These are phyloP conservation scores for Linnemannia elongata DNA, from an alignment of 192 early-diverging fungal genomes.

Conservation along the genomic window DNA sequence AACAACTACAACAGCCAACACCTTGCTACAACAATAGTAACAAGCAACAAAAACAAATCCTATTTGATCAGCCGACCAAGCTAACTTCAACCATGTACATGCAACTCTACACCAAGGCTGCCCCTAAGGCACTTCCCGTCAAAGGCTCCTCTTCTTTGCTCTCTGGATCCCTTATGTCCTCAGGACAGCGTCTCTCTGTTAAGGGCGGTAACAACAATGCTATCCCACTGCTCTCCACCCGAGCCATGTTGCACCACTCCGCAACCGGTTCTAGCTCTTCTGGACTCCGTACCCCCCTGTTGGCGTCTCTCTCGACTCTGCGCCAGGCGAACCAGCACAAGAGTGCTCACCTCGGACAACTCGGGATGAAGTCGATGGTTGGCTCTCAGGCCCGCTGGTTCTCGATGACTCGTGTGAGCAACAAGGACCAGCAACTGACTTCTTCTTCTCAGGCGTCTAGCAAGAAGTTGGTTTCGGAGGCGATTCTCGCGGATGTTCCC, in stretches of 20 bases:
- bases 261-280: background rate
- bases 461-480: conserved; percentile 60
- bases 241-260: conserved; percentile 48
- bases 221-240: conserved; percentile 33
- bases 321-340: conserved; percentile 29
- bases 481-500: conserved; percentile 62
- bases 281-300: conserved; percentile 26
- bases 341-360: conserved; percentile 16
- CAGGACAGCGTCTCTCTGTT: conserved; percentile 12
- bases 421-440: conserved; percentile 18
- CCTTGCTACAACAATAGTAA: background rate
- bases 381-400: conserved; percentile 46
- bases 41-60: no score
- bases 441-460: background rate
- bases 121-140: conserved; percentile 33
- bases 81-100: conserved; percentile 34
- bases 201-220: background rate
- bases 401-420: conserved; percentile 22
- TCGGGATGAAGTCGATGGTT: conserved; percentile 35
- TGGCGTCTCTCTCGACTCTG: conserved; percentile 14
- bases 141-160: conserved; percentile 42
- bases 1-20: no score
- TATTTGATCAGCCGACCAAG: background rate
- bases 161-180: conserved; percentile 42
- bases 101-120: conserved; percentile 48